A percentile compares a stretch with the other conserved stretches of the same genome.
These are phyloP conservation scores for Podospora australis DNA, from an alignment of 495 filamentous ascomycete species.

Conservation along the genomic window DNA sequence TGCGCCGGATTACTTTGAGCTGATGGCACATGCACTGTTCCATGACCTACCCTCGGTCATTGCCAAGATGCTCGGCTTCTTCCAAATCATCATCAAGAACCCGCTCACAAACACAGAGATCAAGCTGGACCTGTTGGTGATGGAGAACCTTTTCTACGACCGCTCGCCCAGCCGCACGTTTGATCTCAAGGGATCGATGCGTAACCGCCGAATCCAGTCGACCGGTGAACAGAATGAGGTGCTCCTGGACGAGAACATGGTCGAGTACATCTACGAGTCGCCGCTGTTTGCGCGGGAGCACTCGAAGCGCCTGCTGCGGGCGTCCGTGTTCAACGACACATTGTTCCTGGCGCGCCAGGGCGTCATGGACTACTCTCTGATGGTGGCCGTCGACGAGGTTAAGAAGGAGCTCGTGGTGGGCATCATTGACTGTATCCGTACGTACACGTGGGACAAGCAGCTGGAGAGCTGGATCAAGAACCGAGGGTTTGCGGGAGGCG, in stretches of 20 bases:
- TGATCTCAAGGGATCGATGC: slow-evolving; percentile 97
- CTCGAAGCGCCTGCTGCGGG: slow-evolving; percentile 78
- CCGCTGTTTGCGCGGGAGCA: slow-evolving; percentile 92
- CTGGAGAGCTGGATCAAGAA: slow-evolving; percentile 99
- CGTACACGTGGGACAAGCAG: slow-evolving; percentile 99
- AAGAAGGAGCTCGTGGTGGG: slow-evolving; percentile 89
- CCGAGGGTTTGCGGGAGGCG: slow-evolving; percentile 75
- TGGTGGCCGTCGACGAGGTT: slow-evolving; percentile 93
- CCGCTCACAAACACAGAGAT: slow-evolving; percentile 86
- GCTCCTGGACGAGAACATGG: slow-evolving; percentile 96
- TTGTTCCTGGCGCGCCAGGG: slow-evolving; percentile 86
- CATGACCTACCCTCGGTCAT: slow-evolving; percentile 95
- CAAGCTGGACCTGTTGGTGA: slow-evolving; percentile 87
- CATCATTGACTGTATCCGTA: slow-evolving; percentile 97
- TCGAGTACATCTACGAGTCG: slow-evolving; percentile 97
- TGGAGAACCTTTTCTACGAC: slow-evolving; percentile 99
- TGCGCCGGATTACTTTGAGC: slow-evolving; percentile 92
- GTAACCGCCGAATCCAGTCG: slow-evolving; percentile 89
- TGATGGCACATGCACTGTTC: slow-evolving; percentile 94
- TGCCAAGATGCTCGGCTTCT: slow-evolving; percentile 98
- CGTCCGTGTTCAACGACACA: slow-evolving; percentile 94
- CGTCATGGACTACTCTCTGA: slow-evolving; percentile 98
- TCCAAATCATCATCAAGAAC: slow-evolving; percentile 94
- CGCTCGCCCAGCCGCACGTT: slow-evolving; percentile 88
- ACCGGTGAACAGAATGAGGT: slow-evolving; percentile 96